Evolutionary conservation across 768 basidiomycete genomes (phyloP).

Genomic region (Asterophora parasitica): DNA sequence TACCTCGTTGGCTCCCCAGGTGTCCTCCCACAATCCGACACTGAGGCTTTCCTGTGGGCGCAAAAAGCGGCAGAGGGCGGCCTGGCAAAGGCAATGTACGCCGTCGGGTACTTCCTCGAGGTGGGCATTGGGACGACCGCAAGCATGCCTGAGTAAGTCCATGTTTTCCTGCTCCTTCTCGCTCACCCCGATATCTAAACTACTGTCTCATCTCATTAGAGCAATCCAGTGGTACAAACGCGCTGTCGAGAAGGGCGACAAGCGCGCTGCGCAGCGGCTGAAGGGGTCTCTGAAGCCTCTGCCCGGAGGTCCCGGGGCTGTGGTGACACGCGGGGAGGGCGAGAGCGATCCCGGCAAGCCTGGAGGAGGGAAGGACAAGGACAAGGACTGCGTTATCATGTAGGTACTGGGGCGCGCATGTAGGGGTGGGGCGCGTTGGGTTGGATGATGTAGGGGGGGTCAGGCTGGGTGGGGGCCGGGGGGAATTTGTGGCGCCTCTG

Average conservation of each 20-base stretch:
- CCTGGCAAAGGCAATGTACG: slow-evolving; percentile 94
- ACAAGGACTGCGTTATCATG: slow-evolving; percentile 88
- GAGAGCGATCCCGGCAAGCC: slow-evolving; percentile 39
- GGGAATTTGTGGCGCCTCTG: background rate
- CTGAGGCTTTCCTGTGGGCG: slow-evolving; percentile 97
- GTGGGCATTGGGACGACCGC: slow-evolving; percentile 33
- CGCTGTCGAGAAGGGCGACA: slow-evolving; percentile 90
- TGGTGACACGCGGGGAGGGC: slow-evolving; percentile 53
- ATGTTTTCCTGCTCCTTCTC: background rate
- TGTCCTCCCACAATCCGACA: slow-evolving; percentile 96
- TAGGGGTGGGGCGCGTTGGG: background rate
- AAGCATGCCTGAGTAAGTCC: slow-evolving; percentile 10
- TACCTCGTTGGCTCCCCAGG: slow-evolving; percentile 98
- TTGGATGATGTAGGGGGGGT: background rate
- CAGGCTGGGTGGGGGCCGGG: background rate
- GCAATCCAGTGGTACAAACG: slow-evolving; percentile 81
- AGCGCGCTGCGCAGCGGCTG: slow-evolving; percentile 84
- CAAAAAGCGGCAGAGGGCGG: slow-evolving; percentile 92
- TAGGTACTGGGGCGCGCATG: slow-evolving; percentile 33
- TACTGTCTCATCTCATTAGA: slow-evolving; percentile 30
- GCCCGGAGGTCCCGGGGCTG: slow-evolving; percentile 58
- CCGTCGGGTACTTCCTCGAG: slow-evolving; percentile 95
- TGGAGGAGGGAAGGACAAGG: slow-evolving; percentile 48
- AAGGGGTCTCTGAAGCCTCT: slow-evolving; percentile 54
- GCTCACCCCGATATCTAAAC: background rate